Percentiles rank a stretch among this genome's conserved stretches.
phyloP scores from a whole-genome alignment of 2,329 filamentous ascomycete genomes.

The Delphinella strobiligena region DNA sequence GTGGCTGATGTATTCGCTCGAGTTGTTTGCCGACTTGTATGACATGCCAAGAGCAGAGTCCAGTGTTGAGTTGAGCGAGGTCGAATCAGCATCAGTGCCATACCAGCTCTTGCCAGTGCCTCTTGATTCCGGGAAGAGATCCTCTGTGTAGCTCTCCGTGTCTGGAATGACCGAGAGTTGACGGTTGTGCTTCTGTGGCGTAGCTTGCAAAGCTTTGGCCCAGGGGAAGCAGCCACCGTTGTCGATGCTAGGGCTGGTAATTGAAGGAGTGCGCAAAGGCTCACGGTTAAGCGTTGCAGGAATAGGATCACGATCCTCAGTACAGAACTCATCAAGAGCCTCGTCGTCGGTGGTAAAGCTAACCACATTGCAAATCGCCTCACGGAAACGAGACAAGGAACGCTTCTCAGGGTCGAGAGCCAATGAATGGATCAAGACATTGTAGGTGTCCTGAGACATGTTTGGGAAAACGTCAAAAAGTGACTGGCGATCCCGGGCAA shows the following conservation, averaged over 20 bases:
- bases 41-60: conserved; percentile 74
- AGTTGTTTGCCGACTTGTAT: conserved; percentile 58
- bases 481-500: conserved; percentile 83
- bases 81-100: conserved; percentile 58
- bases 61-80: conserved; percentile 71
- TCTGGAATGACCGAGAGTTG: conserved; percentile 79
- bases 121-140: conserved; percentile 72
- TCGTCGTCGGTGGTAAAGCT: conserved; percentile 94
- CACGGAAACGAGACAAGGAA: conserved; percentile 64
- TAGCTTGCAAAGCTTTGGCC: conserved; percentile 78
- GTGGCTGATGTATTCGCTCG: conserved; percentile 38
- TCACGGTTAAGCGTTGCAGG: conserved; percentile 80
- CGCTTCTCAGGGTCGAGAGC: conserved; percentile 83
- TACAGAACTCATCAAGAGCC: conserved; percentile 84
- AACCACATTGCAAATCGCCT: conserved; percentile 66
- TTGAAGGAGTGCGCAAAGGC: conserved; percentile 86
- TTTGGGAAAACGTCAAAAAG: conserved; percentile 96
- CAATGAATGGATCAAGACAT: conserved; percentile 83
- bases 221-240: conserved; percentile 77
- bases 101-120: conserved; percentile 57
- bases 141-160: conserved; percentile 64
- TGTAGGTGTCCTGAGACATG: conserved; percentile 97
- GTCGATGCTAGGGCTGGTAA: conserved; percentile 75
- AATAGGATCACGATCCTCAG: conserved; percentile 58
- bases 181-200: conserved; percentile 56